Percentiles rank a stretch among this genome's conserved stretches.
Evolutionary conservation across 306 rosid species (phyloP).

Genomic region (Notholithocarpus densiflorus): DNA sequence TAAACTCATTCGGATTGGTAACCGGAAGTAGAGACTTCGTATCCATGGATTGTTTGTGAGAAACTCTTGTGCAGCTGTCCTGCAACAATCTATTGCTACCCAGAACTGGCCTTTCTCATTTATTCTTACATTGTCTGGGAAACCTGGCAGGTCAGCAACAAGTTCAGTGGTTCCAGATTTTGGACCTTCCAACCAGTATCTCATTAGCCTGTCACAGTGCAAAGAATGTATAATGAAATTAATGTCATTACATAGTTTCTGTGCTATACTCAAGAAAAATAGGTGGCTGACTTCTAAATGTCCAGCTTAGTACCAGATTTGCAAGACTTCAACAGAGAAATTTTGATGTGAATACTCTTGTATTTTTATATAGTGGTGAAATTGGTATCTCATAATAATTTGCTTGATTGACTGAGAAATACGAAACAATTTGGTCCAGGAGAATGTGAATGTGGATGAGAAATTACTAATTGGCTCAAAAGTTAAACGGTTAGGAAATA

Average conservation of each 20-base stretch:
- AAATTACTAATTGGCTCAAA: no score
- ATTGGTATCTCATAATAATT: no score
- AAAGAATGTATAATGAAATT: neutral
- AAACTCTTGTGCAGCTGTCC: constrained; percentile 71
- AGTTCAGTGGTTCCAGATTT: constrained; percentile 45
- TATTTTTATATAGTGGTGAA: no score
- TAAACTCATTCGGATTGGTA: constrained; percentile 65
- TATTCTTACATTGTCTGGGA: constrained; percentile 87
- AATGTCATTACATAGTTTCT: neutral
- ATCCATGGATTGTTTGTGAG: constrained; percentile 77
- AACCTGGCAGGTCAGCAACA: constrained; percentile 71
- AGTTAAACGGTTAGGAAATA: no score
- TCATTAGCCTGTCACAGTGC: constrained; percentile 49
- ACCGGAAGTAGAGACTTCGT: constrained; percentile 60
- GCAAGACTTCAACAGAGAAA: neutral
- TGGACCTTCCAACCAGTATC: constrained; percentile 63
- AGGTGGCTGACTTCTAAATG: neutral
- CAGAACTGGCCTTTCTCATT: constrained; percentile 70
- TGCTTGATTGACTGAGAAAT: no score
- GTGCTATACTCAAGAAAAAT: neutral
- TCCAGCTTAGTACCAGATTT: neutral
- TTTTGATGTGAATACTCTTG: neutral
- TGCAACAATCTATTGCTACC: constrained; percentile 94
- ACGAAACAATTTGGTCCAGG: no score
- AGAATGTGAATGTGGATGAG: no score